Conservation (phyloP, 768 basidiomycete species). For the Crepidotus variabilis region DNA sequence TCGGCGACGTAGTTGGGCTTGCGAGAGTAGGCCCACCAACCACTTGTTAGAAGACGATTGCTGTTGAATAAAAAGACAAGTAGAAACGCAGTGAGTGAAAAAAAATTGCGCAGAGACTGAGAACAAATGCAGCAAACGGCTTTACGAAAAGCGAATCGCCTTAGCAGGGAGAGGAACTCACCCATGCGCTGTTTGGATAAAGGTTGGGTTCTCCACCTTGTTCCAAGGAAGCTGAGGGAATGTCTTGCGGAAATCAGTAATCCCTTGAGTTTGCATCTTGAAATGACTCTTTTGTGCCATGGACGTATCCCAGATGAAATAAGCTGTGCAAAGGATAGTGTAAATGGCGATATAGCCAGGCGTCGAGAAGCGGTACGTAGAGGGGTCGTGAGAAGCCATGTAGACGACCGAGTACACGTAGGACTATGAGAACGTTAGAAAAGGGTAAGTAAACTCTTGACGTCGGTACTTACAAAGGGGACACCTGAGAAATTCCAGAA, state of each 20-base stretch:
- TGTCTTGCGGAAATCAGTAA: conserved; percentile 77
- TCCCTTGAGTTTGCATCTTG: conserved; percentile 95
- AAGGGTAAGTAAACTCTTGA: neutral
- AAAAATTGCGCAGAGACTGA: too few relatives aligned
- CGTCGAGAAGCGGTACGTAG: conserved; percentile 83
- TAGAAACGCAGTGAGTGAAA: neutral
- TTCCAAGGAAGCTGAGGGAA: conserved; percentile 93
- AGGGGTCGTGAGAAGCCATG: conserved; percentile 93
- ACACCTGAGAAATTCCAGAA: conserved; percentile 98
- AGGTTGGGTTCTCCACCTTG: conserved; percentile 81
- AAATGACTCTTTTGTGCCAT: conserved; percentile 98
- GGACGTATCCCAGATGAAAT: conserved; percentile 90
- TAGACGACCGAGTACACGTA: conserved; percentile 98
- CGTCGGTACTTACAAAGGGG: conserved; percentile 62
- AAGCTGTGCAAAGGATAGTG: conserved; percentile 72
- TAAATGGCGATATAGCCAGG: conserved; percentile 70
- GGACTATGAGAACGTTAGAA: conserved; percentile 44
- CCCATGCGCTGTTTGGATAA: conserved; percentile 93
- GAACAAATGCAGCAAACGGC: too few relatives aligned
- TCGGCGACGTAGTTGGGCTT: conserved; percentile 98
- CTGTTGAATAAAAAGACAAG: conserved; percentile 30
- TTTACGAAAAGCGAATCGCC: too few relatives aligned
- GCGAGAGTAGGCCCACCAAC: conserved; percentile 93
- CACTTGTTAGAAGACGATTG: conserved; percentile 86
- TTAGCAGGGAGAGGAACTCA: too few relatives aligned